phyloP scores from a whole-genome alignment of 768 basidiomycete genomes.

The Polyporus arcularius region DNA sequence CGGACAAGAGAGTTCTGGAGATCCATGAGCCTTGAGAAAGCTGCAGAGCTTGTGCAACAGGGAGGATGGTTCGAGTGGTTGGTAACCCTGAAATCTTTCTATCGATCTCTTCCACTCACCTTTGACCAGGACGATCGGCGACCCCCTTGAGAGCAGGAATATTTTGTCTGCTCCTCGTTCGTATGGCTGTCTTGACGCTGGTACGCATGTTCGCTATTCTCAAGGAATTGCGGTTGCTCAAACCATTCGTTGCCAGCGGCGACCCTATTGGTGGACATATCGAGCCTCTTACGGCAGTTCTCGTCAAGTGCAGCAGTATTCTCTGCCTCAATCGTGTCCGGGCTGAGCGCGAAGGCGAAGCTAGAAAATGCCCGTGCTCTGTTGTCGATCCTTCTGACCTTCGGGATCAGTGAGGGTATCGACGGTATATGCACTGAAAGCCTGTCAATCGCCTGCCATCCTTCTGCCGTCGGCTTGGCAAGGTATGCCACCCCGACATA shows the following conservation, averaged over 20 bases:
- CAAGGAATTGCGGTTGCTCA: not conserved
- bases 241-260: conserved; percentile 23
- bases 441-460: conserved; percentile 39
- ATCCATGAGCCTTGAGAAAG: conserved; percentile 76
- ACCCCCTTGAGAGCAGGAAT: not conserved
- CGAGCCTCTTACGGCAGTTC: conserved; percentile 22
- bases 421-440: conserved; percentile 67
- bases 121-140: not conserved
- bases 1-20: conserved; percentile 83
- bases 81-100: conserved; percentile 6
- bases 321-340: conserved; percentile 31
- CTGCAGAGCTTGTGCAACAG: conserved; percentile 68
- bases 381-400: conserved; percentile 66
- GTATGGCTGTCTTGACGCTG: conserved; percentile 21
- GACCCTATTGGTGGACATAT: conserved; percentile 33
- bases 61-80: conserved; percentile 80
- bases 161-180: not conserved
- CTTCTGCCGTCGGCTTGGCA: not conserved
- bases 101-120: not conserved
- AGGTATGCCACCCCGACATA: not conserved
- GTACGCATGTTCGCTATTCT: conserved; percentile 11
- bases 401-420: conserved; percentile 67
- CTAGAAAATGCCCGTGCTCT: conserved; percentile 59
- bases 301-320: not conserved
- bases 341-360: conserved; percentile 34